Percentiles rank a stretch among this genome's conserved stretches.
Evolutionary conservation across 2,329 filamentous ascomycete genomes (phyloP).

Genomic region (Nannizzia gypsea): DNA sequence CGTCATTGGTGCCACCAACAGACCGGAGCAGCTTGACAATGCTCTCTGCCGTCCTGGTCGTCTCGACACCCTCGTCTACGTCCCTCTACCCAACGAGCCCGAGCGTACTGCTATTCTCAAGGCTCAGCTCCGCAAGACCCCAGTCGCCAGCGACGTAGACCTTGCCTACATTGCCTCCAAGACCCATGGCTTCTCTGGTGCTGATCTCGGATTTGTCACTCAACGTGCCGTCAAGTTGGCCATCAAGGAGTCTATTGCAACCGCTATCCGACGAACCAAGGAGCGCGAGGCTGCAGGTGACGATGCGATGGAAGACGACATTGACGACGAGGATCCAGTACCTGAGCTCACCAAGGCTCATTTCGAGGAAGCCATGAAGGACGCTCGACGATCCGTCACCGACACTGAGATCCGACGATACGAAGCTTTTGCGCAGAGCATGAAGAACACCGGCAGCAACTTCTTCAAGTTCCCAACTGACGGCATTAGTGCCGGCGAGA

Average conservation of each 20-base stretch:
- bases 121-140: conserved; percentile 97
- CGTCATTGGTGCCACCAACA: conserved; percentile 96
- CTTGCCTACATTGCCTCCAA: conserved; percentile 86
- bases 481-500: conserved; percentile 40
- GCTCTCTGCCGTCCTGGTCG: conserved; percentile 95
- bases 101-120: conserved; percentile 83
- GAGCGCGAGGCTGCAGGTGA: conserved; percentile 75
- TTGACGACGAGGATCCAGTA: conserved; percentile 79
- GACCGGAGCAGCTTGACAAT: conserved; percentile 96
- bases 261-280: conserved; percentile 83
- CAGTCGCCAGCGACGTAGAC: conserved; percentile 76
- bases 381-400: conserved; percentile 82
- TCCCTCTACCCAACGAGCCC: conserved; percentile 83
- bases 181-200: conserved; percentile 98
- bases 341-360: conserved; percentile 91
- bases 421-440: conserved; percentile 95
- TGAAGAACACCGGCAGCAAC: conserved; percentile 95
- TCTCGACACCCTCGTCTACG: conserved; percentile 97
- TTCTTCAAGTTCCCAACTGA: conserved; percentile 83
- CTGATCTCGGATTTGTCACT: conserved; percentile 96
- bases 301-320: conserved; percentile 64
- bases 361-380: conserved; percentile 97
- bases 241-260: conserved; percentile 89
- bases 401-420: conserved; percentile 97
- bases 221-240: conserved; percentile 98